Base-by-base conservation (phyloP, 2,329 filamentous ascomycete species). In the Pseudocercospora eumusae region DNA sequence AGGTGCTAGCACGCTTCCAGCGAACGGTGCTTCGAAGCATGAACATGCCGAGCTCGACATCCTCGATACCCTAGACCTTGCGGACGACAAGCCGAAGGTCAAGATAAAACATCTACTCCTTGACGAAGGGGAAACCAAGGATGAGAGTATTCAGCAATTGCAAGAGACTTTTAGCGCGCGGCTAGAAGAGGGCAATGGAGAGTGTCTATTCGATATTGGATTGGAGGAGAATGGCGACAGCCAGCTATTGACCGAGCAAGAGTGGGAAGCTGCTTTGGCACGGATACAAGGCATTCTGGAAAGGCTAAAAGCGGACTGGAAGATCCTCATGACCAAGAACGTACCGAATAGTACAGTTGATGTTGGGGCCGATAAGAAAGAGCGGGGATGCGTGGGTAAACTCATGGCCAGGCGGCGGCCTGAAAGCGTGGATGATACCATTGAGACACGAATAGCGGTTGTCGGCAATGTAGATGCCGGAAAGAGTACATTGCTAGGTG, bases 391-490 rank as follows among this genome's bases (percentile, higher is more conserved):
- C 67, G 90, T 86, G 66, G 92, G 93, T n/a, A 98, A 96, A 75
- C 76, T 97, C 55, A 84, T 98, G 70, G 84, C 98, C 63, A 86
- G 95, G 42, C 87, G 89, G 72, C 80, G 85, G 21, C 92, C 93
- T 2, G 80, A 83, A 20, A 88, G 83, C 11, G 85, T 91, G 4
- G 92, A 98, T 74, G 87, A 96, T 61, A 90, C 96, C 25, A 96
- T 97, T 64, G 95, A 99, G 82, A 96, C 93, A 9, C 82, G 95
- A 69, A 96, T 99, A 78, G 95, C 93, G 0, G 95, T 99, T 0
- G 95, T 99, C 7, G 95, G 95, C 54, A 99, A 99, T 80, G 89
- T 99, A 59, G 95, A 99, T 75, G 95, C 95, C 9, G 95, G 95
- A 0, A 99, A 99, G 79, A 96, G 91, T 74, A 98, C 95, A 27